Conservation (phyloP, 2,329 filamentous ascomycete genomes). For the Davidsoniella eucalypti region DNA sequence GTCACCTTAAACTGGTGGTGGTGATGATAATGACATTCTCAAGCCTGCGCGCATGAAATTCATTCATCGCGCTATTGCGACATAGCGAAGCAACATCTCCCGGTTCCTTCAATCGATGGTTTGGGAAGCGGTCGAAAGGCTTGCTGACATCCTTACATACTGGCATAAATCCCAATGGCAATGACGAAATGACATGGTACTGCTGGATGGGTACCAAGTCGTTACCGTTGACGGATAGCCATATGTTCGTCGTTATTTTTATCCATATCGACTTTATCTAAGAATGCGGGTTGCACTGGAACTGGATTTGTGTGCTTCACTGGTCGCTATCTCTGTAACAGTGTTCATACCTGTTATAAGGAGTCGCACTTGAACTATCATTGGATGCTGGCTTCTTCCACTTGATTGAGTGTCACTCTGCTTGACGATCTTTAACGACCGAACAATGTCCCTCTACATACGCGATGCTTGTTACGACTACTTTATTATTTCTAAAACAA, state of each 20-base stretch:
- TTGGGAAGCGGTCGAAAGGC: not conserved
- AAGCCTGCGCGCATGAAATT: no score
- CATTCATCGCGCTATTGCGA: no score
- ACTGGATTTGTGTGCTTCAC: not conserved
- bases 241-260: not conserved
- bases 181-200: not conserved
- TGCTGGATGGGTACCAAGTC: slow-evolving; percentile 4
- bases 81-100: no score
- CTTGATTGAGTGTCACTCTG: slow-evolving; percentile 9
- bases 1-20: not conserved
- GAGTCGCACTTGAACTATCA: not conserved
- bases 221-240: not conserved
- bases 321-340: not conserved
- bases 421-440: slow-evolving; percentile 18
- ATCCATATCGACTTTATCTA: not conserved
- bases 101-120: slow-evolving; percentile 1
- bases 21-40: slow-evolving; percentile 1
- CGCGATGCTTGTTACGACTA: slow-evolving; percentile 16
- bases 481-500: no score
- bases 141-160: no score
- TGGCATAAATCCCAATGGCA: no score
- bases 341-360: not conserved
- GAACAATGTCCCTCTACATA: slow-evolving; percentile 20
- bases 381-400: not conserved
- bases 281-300: slow-evolving; percentile 2